These are phyloP conservation scores for Elongisporangium anandrum DNA, from an alignment of 352 stramenopile species.

Conservation along the genomic window DNA sequence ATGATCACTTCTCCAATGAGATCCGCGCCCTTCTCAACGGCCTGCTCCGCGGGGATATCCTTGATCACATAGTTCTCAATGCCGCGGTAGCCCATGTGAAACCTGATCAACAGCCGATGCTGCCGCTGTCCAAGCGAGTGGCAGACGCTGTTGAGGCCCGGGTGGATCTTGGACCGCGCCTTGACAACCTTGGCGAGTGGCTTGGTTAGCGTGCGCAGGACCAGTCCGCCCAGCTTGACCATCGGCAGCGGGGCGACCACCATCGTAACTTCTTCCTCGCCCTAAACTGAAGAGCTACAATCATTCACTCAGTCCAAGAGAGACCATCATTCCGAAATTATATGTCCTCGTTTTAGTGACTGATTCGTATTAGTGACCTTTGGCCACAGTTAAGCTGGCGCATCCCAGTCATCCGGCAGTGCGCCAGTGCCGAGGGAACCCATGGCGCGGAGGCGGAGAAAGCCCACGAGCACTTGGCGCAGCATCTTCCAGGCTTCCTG, in stretches of 20 bases:
- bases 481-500: conserved; percentile 76
- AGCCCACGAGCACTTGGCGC: conserved; percentile 64
- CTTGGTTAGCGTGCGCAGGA: conserved; percentile 81
- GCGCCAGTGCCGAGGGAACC: conserved; percentile 46
- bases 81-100: conserved; percentile 80
- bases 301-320: neutral
- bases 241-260: conserved; percentile 58
- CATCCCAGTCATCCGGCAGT: conserved; percentile 56
- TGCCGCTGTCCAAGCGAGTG: conserved; percentile 56
- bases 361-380: neutral
- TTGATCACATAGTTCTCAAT: conserved; percentile 80
- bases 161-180: conserved; percentile 81
- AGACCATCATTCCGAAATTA: neutral
- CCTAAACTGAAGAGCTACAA: neutral
- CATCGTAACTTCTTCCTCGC: conserved; percentile 1
- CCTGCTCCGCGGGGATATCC: conserved; percentile 60
- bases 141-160: conserved; percentile 58
- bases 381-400: neutral
- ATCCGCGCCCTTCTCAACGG: conserved; percentile 72
- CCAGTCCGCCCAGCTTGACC: conserved; percentile 80
- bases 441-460: conserved; percentile 42
- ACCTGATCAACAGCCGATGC: conserved; percentile 52
- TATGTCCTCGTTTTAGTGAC: neutral
- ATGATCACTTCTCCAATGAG: conserved; percentile 76
- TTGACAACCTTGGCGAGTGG: conserved; percentile 88